Base-by-base conservation (phyloP, 352 stramenopile genomes). In the Globisporangium mamillatum region DNA sequence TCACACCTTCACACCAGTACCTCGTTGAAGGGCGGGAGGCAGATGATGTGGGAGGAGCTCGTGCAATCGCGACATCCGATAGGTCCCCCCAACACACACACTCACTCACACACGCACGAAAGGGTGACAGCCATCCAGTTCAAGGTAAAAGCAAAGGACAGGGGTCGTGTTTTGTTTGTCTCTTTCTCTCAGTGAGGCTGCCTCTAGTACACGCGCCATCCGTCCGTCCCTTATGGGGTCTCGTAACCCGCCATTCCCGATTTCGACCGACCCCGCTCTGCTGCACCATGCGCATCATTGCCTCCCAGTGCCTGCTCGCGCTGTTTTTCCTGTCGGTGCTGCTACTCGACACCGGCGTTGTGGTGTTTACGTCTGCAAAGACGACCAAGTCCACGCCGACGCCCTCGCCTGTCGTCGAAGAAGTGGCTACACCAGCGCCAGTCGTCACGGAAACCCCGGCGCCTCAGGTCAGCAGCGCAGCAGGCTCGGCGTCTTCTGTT, bases 361-460 rank as follows among this genome's bases (percentile, higher is more conserved):
- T 50, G 41, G 18, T 50, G n/a, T 53, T 63, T 44, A 50, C 57
- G 57, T 63, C 32, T 10, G 62, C 52, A 4, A 53, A 24, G 34
- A 67, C 50, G 4, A 3, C 48, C n/a, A 63, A 57, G 7, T 38
- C 54, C 4, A 68, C 54, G 4, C 63, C 63, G 18, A 56, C 38
- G 10, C 44, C 60, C 1, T 25, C 27, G 18, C 55, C 55, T 24
- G 27, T 60, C 16, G 27, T 44, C 27, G 20, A 44, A 20, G 54
- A 24, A 27, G 29, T 29, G 18, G 44, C 24, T 29, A 65, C 60
- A 46, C 44, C 44, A 10, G 41, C 24, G n/a, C 63, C 63, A 18
- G 24, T 29, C 20, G 25, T 32, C 3, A 44, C 27, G 5, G 63
- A 68, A 1, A 58, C 63, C 1, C 2, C 38, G 1, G 55, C 36